Evolutionary conservation across 2,329 filamentous ascomycete species (phyloP), one percentile per base, ranked within the genome.

Genomic region (Thielaviopsis musarum): DNA sequence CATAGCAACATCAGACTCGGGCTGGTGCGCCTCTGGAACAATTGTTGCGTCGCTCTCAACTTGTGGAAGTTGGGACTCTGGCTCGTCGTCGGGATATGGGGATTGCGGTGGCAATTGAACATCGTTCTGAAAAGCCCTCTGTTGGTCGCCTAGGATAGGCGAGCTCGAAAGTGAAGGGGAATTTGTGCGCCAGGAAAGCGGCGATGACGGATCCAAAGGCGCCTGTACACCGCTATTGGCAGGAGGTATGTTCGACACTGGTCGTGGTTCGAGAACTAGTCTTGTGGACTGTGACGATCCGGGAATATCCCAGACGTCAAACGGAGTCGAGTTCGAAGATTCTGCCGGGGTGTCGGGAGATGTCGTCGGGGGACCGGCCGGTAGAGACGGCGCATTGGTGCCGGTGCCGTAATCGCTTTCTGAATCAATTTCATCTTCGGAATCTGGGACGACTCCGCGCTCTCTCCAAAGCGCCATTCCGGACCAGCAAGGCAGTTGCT

Each of bases 401-500:
- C 22, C 51, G 24, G 22, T 62, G 51, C 63, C 51, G 52, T 68
- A 64, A 60, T 72, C 67, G 61, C 67, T 71, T 60, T 75, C 73
- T 62, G 72, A 73, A 58, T 66, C 71, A 63, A 69, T 70, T 54
- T 77, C 75, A 60, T 76, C 75, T 65, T 77, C 75, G 62, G 75
- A 77, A 67, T 77, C 75, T 60, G 75, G 75, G 64, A 77, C 71
- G 66, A 75, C 74, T 65, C 75, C 75, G 67, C 74, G 66, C 65
- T 75, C 73, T 71, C 72, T 77, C 75, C 75, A 77, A 64, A 72
- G 72, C 60, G 67, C 69, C 75, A 77, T 77, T 56, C 38, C 51
- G 52, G 24, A 17, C 12, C 15, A 53, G 52, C 22, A 19, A 53
- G 12, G 12, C 5, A 5, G 28, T 53, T 28, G 52, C 22, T 6